phyloP scores from a whole-genome alignment of 164 flowering plant species.

The Kingdonia uniflora region DNA sequence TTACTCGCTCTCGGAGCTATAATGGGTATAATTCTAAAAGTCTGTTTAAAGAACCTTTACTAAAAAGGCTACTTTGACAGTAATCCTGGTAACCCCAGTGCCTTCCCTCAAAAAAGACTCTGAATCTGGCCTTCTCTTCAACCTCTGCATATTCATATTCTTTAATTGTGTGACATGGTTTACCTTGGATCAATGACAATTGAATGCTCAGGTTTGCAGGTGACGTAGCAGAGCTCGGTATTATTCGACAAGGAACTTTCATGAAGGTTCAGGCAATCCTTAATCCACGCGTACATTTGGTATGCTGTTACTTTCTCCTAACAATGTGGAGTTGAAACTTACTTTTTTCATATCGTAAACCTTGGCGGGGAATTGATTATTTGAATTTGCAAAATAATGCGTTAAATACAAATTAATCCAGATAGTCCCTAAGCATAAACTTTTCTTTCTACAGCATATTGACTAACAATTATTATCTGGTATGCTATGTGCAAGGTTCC shows the following conservation, averaged over 20 bases:
- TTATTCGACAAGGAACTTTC: constrained; percentile 57
- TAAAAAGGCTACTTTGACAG: too few species aligned
- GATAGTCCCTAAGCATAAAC: too few species aligned
- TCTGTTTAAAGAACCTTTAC: too few species aligned
- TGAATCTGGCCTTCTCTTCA: not conserved
- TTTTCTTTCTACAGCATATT: not conserved
- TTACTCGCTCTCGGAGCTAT: too few species aligned
- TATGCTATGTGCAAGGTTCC: constrained; percentile 53
- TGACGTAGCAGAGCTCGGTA: constrained; percentile 79
- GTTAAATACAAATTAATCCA: too few species aligned
- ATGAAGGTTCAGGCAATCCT: constrained; percentile 61
- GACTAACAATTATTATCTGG: constrained; percentile 9
- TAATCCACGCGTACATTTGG: constrained; percentile 85
- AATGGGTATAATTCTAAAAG: too few species aligned
- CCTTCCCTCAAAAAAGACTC: too few species aligned
- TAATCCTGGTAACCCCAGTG: too few species aligned
- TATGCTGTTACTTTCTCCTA: constrained; percentile 12
- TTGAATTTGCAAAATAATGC: too few species aligned
- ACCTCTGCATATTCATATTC: constrained; percentile 1
- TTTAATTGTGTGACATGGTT: not conserved
- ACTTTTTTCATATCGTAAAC: too few species aligned
- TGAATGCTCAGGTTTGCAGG: constrained; percentile 70
- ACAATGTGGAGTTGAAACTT: too few species aligned
- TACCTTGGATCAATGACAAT: constrained; percentile 8
- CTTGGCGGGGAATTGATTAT: too few species aligned